Evolutionary conservation across 164 flowering plant species (phyloP), one percentile per base, ranked within the genome.

Genomic region (Kalanchoe fedtschenkoi): DNA sequence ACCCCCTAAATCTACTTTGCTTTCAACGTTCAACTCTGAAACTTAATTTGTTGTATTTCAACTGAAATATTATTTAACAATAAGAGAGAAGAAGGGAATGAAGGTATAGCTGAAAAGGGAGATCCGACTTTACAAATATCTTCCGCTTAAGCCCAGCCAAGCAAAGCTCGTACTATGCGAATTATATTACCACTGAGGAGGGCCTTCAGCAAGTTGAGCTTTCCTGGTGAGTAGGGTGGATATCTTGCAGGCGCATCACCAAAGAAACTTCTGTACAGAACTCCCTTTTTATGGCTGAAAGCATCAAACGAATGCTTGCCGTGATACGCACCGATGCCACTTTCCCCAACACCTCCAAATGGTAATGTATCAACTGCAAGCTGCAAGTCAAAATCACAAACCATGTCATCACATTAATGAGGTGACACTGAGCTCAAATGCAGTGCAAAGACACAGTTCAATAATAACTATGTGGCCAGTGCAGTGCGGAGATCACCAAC

Each of bases 301-400:
- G 91, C 83, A 62, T 91, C 91, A 32, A 86, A 86, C 19, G 95
- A 86, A 75, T 83, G 80, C 65, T 91, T 91, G 14, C 96, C 96
- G 61, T 91, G 93, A 75, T 85, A 91, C 16, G 84, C 24, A 44
- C 96, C 97, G 64, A 75, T 80, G 53, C 97, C 97, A 70, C 97
- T 91, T 71, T 84, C 95, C 17, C 85, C 91, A 10, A 89, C 98
- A 62, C 98, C 98, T 67, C 98, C 98, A 71, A 92, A 89, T 39
- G 98, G 98, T 62, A 91, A 62, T 30, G 70, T 68, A 63, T 41
- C 73, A 55, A 66, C 71, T 0, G 87, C 71, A 65, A 85, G 74
- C 98, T 91, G 92, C 79, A 79, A 15, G 62, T 34, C 54, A 68
- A 66, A 55, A 57, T 29, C 5, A 9, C 10, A 51, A 1, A 51